Base-by-base conservation (phyloP, 2,329 filamentous ascomycete genomes). In the Colletotrichum costaricense region DNA sequence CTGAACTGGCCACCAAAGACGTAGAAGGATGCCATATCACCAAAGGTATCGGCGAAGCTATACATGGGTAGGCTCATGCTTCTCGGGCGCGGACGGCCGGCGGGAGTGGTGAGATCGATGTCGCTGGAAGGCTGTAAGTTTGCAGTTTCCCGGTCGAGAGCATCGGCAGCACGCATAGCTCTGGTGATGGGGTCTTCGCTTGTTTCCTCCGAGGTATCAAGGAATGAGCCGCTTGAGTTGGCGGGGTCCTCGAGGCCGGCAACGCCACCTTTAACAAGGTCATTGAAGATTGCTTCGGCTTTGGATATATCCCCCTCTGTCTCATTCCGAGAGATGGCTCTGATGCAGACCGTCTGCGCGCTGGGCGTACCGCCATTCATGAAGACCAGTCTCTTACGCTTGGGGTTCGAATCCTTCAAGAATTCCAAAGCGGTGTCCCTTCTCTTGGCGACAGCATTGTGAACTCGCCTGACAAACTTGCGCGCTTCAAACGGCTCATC, bases 141-240 rank as follows among this genome's bases (percentile, higher is more conserved):
- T 60, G 86, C 88, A 0, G 89, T 91, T 74, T 89, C 82, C 67
- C 84, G 84, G 76, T 92, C 88, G 49, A 92, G 83, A 2, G 86
- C 87, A 68, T 91, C 89, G 8, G 89, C 90, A 19, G 88, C 89
- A 76, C 87, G 84, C 88, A 91, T 91, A 46, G 89, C 89, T 76
- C 82, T 84, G 26, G 84, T 86, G 69, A 85, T 87, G 57, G 88
- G 88, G 76, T 91, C 88, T 54, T 84, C 80, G n/a, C 75, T 73
- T 6, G 73, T 12, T 9, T 68, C 60, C 28, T 68, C 66, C 3
- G 68, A 46, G 6, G 42, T 54, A 28, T 68, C 56, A 14, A 62
- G 35, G 54, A 76, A 60, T 28, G 68, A 63, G 19, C 52, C 49
- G 19, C 63, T 49, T 38, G 62, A 49, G 35, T 69, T 70, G 24